Conservation (phyloP, 352 stramenopile species). For the Phytophthora europaea region DNA sequence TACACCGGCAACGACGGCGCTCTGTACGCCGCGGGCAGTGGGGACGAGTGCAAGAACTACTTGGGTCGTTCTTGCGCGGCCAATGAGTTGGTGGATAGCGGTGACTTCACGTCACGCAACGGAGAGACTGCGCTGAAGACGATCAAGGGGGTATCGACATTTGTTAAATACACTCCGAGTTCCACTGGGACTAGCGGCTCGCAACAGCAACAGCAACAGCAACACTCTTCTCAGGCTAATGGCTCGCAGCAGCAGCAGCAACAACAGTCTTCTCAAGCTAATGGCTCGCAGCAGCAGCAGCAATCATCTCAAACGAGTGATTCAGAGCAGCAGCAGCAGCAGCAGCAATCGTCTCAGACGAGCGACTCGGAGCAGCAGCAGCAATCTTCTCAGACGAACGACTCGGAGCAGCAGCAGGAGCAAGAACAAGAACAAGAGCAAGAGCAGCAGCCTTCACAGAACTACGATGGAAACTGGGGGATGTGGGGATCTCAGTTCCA, state of each 20-base stretch:
- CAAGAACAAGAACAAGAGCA: not conserved
- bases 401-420: not conserved
- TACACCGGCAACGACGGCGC: conserved; percentile 22
- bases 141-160: conserved; percentile 18
- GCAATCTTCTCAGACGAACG: conserved; percentile 3
- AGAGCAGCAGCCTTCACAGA: conserved; percentile 7
- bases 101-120: conserved; percentile 25
- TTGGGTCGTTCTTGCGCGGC: conserved; percentile 25
- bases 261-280: too few species aligned
- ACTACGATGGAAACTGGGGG: too few species aligned
- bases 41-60: conserved; percentile 32
- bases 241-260: not conserved
- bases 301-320: too few species aligned
- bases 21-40: too few species aligned
- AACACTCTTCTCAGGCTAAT: not conserved
- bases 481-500: not conserved
- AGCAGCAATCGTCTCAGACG: conserved; percentile 9
- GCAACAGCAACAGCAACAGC: not conserved
- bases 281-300: too few species aligned
- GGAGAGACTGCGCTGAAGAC: conserved; percentile 25
- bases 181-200: conserved; percentile 3
- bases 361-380: conserved; percentile 2
- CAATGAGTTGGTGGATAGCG: conserved; percentile 33
- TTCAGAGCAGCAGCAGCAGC: not conserved
- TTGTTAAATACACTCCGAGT: conserved; percentile 16